phyloP scores from a whole-genome alignment of 345 rosid species.

The Conringia planisiliqua region DNA sequence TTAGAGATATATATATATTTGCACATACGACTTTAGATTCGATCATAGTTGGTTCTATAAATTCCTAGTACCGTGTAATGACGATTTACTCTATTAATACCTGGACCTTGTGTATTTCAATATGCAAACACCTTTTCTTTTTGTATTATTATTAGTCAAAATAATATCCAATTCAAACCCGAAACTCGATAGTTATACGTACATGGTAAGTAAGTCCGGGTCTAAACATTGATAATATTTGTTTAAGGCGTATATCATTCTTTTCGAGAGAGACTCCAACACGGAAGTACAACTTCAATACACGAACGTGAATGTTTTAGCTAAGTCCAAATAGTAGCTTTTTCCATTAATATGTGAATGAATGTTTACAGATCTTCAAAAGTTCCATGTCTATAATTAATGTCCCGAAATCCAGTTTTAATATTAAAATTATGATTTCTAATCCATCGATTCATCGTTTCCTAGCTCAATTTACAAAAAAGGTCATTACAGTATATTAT shows the following conservation, averaged over 20 bases:
- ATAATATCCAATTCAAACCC: neutral
- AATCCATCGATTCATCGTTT: neutral
- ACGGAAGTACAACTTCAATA: neutral
- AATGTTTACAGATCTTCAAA: neutral
- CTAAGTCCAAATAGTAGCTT: neutral
- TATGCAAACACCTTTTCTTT: neutral
- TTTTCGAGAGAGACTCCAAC: neutral
- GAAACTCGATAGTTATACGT: neutral
- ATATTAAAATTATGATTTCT: neutral
- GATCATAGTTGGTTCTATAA: conserved; percentile 17
- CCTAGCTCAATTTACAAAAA: neutral
- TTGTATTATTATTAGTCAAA: conserved; percentile 1
- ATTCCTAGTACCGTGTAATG: neutral
- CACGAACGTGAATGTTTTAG: neutral
- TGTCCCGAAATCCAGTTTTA: neutral
- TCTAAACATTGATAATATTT: neutral
- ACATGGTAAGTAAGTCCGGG: neutral
- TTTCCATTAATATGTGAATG: neutral
- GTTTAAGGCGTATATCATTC: neutral
- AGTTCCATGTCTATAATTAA: neutral
- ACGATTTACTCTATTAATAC: neutral
- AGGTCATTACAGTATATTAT: neutral
- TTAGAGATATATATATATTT: conserved; percentile 13
- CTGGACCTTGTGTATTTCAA: neutral
- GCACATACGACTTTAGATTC: conserved; percentile 27